Conservation (phyloP, 345 rosid genomes). For the Rhodomyrtus tomentosa region DNA sequence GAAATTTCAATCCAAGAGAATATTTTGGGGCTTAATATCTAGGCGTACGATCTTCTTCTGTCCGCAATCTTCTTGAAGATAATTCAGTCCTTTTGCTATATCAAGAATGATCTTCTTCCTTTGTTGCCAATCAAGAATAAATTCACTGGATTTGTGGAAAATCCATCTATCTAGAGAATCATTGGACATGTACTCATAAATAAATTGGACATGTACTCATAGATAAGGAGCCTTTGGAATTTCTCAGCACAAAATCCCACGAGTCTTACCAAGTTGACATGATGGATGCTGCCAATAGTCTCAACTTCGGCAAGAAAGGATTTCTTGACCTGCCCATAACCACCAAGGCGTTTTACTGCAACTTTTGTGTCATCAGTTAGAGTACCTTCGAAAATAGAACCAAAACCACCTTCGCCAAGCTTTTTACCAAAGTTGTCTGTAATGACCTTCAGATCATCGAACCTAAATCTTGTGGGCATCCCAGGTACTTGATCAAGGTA, state of each 20-base stretch:
- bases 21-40: no score
- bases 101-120: no score
- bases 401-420: background rate
- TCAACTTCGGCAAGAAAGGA: slow-evolving; percentile 21
- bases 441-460: background rate
- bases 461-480: background rate
- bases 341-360: background rate
- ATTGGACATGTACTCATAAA: no score
- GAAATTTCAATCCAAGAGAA: no score
- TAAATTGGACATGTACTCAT: no score
- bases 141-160: no score
- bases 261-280: slow-evolving; percentile 16
- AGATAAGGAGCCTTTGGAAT: slow-evolving; percentile 11
- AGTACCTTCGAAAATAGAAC: background rate
- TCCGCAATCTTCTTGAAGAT: no score
- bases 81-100: no score
- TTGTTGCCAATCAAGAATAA: no score
- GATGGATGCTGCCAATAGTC: no score
- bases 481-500: background rate
- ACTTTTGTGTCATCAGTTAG: background rate
- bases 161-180: no score
- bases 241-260: slow-evolving; percentile 20
- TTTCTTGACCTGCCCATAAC: background rate
- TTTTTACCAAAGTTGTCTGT: background rate
- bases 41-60: no score